These are phyloP conservation scores for Teunomyces kruisii DNA, from an alignment of 805 yeast genomes.

Conservation along the genomic window DNA sequence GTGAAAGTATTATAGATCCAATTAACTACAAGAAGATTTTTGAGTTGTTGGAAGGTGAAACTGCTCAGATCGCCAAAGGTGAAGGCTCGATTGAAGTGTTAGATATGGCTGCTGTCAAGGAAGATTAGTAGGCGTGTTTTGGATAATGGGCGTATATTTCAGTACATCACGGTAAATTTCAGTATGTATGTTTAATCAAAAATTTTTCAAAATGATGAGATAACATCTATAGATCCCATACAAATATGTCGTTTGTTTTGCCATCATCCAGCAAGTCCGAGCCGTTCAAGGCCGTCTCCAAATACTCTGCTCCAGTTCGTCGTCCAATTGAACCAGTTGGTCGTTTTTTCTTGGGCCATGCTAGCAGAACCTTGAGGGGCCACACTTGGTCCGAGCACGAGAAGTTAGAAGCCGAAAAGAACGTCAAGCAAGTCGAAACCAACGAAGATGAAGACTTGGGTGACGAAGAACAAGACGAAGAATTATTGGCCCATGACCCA, in stretches of 20 bases:
- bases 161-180: slow-evolving; percentile 1
- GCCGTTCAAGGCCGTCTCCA: slow-evolving; percentile 49
- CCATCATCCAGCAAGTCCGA: slow-evolving; percentile 52
- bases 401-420: slow-evolving; percentile 86
- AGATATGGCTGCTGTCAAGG: slow-evolving; percentile 84
- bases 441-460: slow-evolving; percentile 61
- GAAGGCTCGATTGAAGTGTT: slow-evolving; percentile 76
- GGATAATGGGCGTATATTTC: slow-evolving; percentile 1
- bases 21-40: slow-evolving; percentile 73
- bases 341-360: slow-evolving; percentile 92
- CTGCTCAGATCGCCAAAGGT: slow-evolving; percentile 45
- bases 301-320: slow-evolving; percentile 59
- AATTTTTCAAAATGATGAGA: slow-evolving; percentile 10
- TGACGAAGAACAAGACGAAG: slow-evolving; percentile 70
- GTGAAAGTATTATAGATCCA: slow-evolving; percentile 77
- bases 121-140: slow-evolving; percentile 17
- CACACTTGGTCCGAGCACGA: slow-evolving; percentile 99
- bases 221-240: not conserved
- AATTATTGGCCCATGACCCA: slow-evolving; percentile 85
- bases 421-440: slow-evolving; percentile 70
- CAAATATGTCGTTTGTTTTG: slow-evolving; percentile 41
- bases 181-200: slow-evolving; percentile 5
- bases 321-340: slow-evolving; percentile 97
- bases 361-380: slow-evolving; percentile 91
- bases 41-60: slow-evolving; percentile 52